These are phyloP conservation scores for Rutstroemia sp. DNA, from an alignment of 2,329 filamentous ascomycete genomes.

Conservation along the genomic window DNA sequence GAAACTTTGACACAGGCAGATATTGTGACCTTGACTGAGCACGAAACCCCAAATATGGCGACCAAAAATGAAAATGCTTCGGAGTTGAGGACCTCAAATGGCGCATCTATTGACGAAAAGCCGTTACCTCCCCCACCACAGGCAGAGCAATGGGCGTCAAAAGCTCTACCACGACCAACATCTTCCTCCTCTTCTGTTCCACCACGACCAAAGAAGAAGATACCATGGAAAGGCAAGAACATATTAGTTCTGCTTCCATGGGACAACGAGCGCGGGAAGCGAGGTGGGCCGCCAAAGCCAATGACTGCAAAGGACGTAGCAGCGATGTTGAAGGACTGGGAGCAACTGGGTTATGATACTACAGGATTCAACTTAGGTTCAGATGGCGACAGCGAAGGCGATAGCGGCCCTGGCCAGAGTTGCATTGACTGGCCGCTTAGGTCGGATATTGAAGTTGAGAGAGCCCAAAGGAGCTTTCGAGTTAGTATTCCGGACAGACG, in stretches of 20 bases:
- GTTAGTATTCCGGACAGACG: conserved; percentile 55
- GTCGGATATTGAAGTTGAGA: conserved; percentile 50
- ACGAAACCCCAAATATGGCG: conserved; percentile 18
- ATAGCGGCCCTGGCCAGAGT: conserved; percentile 44
- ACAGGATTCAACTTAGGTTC: conserved; percentile 60
- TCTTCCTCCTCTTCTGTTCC: conserved; percentile 34
- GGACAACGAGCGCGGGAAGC: conserved; percentile 57
- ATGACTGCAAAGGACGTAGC: conserved; percentile 48
- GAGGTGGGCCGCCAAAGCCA: conserved; percentile 46
- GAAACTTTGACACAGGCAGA: conserved; percentile 29
- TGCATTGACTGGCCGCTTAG: conserved; percentile 60
- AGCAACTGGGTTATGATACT: conserved; percentile 61
- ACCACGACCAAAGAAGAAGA: conserved; percentile 60
- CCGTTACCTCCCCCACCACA: conserved; percentile 31
- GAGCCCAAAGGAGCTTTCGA: conserved; percentile 43
- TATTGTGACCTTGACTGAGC: conserved; percentile 15
- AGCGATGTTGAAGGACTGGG: conserved; percentile 57
- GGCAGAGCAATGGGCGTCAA: conserved; percentile 14
- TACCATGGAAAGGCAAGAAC: conserved; percentile 68
- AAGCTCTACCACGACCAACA: conserved; percentile 12
- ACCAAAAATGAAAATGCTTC: conserved; percentile 16
- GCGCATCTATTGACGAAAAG: conserved; percentile 31
- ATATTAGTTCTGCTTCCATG: conserved; percentile 64
- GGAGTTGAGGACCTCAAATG: conserved; percentile 14
- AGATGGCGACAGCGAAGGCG: conserved; percentile 18